phyloP scores from a whole-genome alignment of 208 protist genomes.

The Crithidia brevicula region DNA sequence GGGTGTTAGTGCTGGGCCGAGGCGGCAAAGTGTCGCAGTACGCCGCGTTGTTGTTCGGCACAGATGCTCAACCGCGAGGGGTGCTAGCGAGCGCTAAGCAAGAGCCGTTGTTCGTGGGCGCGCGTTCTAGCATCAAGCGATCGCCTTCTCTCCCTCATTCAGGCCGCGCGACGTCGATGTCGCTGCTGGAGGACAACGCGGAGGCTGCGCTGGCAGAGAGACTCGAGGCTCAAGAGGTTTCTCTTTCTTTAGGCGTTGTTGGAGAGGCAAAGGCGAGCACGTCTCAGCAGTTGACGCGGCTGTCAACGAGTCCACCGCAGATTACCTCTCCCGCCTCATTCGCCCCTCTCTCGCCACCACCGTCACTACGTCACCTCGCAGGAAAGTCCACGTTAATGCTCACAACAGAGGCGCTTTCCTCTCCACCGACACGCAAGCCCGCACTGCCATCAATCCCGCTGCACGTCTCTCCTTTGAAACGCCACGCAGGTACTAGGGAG shows the following conservation, averaged over 20 bases:
- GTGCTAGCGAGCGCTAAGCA: not conserved
- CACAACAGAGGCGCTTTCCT: not conserved
- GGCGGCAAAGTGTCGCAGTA: constrained; percentile 18
- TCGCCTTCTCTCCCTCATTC: not conserved
- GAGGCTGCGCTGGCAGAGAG: not conserved
- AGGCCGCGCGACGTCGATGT: constrained; percentile 12
- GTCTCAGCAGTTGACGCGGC: not conserved
- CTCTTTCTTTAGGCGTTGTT: not conserved
- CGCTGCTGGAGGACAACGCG: constrained; percentile 8
- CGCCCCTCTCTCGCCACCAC: not conserved
- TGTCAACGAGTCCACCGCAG: not conserved
- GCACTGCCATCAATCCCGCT: constrained; percentile 24
- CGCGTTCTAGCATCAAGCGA: too few relatives aligned
- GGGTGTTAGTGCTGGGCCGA: constrained; percentile 30
- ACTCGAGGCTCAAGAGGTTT: too few relatives aligned
- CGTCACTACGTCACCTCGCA: not conserved
- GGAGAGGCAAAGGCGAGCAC: not conserved
- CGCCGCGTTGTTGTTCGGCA: constrained; percentile 16
- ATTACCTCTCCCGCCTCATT: not conserved
- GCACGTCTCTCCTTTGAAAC: constrained; percentile 8
- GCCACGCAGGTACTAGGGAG: not conserved
- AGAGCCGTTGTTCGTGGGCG: too few relatives aligned
- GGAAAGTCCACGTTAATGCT: too few relatives aligned
- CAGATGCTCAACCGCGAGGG: not conserved
- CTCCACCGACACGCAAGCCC: not conserved